A percentile compares a stretch with the other conserved stretches of the same genome.
phyloP scores from a whole-genome alignment of 2,329 filamentous ascomycete genomes.

The Boeremia lycopersici region DNA sequence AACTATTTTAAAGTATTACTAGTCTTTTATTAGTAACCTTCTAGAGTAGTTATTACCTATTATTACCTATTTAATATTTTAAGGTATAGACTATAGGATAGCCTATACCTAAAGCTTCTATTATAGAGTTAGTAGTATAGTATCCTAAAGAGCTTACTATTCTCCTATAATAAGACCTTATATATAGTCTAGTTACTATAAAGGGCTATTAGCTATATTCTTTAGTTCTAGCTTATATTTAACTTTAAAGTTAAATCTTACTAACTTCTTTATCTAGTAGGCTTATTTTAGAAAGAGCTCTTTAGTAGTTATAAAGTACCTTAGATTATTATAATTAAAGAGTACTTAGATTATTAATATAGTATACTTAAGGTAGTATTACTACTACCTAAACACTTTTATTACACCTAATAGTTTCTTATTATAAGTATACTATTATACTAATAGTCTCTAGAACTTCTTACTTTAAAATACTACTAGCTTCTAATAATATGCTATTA shows the following conservation, averaged over 20 bases:
- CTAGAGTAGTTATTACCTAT: no score
- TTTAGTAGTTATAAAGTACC: background rate
- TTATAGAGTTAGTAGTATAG: no score
- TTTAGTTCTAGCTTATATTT: no score
- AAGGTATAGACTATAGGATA: no score
- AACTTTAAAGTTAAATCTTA: no score
- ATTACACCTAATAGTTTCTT: slow-evolving; percentile 1
- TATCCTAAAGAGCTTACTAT: no score
- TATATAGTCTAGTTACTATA: background rate
- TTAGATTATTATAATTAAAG: slow-evolving; percentile 4
- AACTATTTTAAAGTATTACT: no score
- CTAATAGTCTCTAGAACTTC: background rate
- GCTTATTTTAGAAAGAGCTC: no score
- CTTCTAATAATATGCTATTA: background rate
- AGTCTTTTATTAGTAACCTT: no score
- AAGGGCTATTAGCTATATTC: no score
- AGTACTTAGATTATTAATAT: background rate
- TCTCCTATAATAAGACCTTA: background rate
- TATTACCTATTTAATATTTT: background rate
- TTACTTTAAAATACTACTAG: slow-evolving; percentile 1
- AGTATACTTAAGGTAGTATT: background rate
- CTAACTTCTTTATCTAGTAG: no score
- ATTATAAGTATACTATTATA: slow-evolving; percentile 2
- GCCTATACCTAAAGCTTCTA: no score
- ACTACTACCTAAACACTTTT: background rate